phyloP scores from a whole-genome alignment of 495 filamentous ascomycete species.

The Annulohypoxylon maeteangense region DNA sequence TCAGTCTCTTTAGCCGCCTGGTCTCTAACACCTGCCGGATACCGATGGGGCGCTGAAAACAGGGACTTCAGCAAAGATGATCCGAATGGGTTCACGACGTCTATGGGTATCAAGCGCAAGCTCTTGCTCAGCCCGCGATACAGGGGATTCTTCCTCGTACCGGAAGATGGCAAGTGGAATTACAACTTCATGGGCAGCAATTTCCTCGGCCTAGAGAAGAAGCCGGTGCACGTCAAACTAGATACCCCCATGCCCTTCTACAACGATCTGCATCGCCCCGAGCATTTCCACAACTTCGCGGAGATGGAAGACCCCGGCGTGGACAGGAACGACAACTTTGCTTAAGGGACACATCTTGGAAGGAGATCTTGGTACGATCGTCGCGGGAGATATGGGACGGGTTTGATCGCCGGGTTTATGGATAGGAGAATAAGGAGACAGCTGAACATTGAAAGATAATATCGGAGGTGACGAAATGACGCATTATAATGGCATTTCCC shows the following conservation, averaged over 20 bases:
- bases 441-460: constrained; percentile 16
- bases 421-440: not conserved
- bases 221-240: constrained; percentile 87
- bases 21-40: constrained; percentile 88
- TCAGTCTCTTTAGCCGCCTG: constrained; percentile 95
- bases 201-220: constrained; percentile 89
- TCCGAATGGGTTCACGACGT: constrained; percentile 90
- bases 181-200: constrained; percentile 96
- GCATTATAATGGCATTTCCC: constrained; percentile 34
- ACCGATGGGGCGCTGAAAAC: constrained; percentile 98
- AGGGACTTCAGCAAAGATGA: constrained; percentile 90
- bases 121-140: constrained; percentile 91
- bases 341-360: constrained; percentile 57
- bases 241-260: constrained; percentile 94
- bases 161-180: constrained; percentile 93
- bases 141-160: constrained; percentile 93
- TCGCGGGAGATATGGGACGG: not conserved
- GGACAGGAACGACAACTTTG: constrained; percentile 87
- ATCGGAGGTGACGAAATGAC: constrained; percentile 22
- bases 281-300: constrained; percentile 95
- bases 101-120: constrained; percentile 96
- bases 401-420: constrained; percentile 7
- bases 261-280: constrained; percentile 87
- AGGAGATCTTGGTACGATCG: not conserved
- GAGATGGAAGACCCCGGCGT: constrained; percentile 92